phyloP scores from a whole-genome alignment of 768 basidiomycete genomes.

The Suillus lakei region DNA sequence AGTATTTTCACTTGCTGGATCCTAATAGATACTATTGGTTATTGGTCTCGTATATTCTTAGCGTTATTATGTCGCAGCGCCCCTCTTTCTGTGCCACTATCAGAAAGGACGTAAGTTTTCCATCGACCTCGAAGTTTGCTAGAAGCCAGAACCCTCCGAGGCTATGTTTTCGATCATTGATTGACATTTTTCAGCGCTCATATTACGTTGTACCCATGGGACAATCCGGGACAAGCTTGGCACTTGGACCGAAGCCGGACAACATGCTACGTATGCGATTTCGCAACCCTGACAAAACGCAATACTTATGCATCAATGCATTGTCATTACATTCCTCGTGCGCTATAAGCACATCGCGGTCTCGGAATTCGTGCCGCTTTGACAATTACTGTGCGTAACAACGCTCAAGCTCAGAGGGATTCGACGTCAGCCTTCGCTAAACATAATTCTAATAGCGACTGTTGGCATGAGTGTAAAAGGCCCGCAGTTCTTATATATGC shows the following conservation, averaged over 20 bases:
- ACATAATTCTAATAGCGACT: neutral
- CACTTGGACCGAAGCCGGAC: neutral
- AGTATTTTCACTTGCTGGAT: neutral
- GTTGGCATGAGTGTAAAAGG: neutral
- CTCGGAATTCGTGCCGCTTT: neutral
- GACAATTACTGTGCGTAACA: neutral
- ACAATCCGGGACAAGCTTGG: neutral
- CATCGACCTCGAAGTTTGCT: neutral
- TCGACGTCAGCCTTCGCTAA: neutral
- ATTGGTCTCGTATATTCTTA: neutral
- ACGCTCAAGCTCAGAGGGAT: neutral
- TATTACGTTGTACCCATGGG: conserved; percentile 5
- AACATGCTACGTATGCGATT: neutral
- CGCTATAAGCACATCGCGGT: neutral
- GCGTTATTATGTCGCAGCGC: neutral
- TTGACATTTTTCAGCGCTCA: neutral
- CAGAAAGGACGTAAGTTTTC: conserved; percentile 1
- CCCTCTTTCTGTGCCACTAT: neutral
- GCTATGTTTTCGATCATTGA: neutral
- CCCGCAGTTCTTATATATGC: neutral
- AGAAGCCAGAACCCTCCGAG: neutral
- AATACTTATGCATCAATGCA: too few relatives aligned
- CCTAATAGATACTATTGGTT: neutral
- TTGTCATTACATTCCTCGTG: conserved; percentile 3
- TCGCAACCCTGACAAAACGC: neutral